Percentiles rank a stretch among this genome's conserved stretches.
phyloP scores from a whole-genome alignment of 2,329 filamentous ascomycete genomes.

The Conoideocrella luteorostrata region DNA sequence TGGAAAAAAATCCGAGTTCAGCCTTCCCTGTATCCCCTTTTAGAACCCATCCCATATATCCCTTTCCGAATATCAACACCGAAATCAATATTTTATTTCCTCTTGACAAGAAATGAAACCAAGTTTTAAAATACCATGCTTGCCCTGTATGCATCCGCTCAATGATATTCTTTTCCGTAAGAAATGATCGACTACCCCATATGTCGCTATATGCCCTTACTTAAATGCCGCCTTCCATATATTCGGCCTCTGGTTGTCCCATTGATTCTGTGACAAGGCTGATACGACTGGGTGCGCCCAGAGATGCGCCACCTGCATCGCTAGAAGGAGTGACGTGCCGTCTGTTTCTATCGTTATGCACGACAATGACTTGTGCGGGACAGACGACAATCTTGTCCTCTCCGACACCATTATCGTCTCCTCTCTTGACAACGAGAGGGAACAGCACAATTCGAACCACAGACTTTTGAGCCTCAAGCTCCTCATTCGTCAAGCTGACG shows the following conservation, averaged over 20 bases:
- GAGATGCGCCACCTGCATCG: slow-evolving; percentile 43
- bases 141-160: too few relatives aligned
- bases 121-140: too few relatives aligned
- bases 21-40: background rate
- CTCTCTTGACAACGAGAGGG: slow-evolving; percentile 93
- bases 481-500: slow-evolving; percentile 55
- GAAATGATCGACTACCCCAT: too few relatives aligned
- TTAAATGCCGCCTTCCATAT: slow-evolving; percentile 26
- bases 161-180: too few relatives aligned
- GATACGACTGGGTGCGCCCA: slow-evolving; percentile 31
- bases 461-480: slow-evolving; percentile 68
- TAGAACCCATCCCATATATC: background rate
- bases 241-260: slow-evolving; percentile 25
- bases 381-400: slow-evolving; percentile 95
- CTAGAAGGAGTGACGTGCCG: slow-evolving; percentile 41
- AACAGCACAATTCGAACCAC: slow-evolving; percentile 91
- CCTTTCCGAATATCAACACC: background rate
- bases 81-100: background rate
- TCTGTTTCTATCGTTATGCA: slow-evolving; percentile 38
- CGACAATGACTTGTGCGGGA: slow-evolving; percentile 87
- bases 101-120: too few relatives aligned
- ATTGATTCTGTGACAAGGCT: slow-evolving; percentile 30
- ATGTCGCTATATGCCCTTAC: too few relatives aligned
- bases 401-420: slow-evolving; percentile 77
- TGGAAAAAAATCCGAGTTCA: background rate